phyloP scores from a whole-genome alignment of 192 early-diverging fungal genomes.

The Spizellomyces sp. region DNA sequence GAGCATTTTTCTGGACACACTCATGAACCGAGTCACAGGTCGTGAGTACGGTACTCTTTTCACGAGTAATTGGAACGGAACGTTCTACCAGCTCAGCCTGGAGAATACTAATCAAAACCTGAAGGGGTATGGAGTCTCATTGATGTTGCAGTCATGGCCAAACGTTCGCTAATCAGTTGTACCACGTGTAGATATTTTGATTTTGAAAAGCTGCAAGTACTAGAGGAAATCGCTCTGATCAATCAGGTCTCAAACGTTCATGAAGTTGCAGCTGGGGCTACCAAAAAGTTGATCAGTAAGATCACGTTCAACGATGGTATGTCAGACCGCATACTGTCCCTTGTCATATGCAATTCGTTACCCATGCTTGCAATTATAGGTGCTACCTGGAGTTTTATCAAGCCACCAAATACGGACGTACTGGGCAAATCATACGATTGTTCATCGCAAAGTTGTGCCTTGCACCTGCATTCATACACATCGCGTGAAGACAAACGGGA shows the following conservation, averaged over 20 bases:
- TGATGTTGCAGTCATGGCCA: neutral
- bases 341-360: slow-evolving; percentile 13
- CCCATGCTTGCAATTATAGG: slow-evolving; percentile 11
- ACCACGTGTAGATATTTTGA: slow-evolving; percentile 65
- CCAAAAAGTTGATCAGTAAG: slow-evolving; percentile 71
- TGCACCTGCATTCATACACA: slow-evolving; percentile 83
- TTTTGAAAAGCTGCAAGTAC: slow-evolving; percentile 88
- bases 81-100: slow-evolving; percentile 69
- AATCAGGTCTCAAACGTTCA: slow-evolving; percentile 81
- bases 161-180: neutral
- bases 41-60: slow-evolving; percentile 81
- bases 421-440: neutral
- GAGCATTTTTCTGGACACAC: slow-evolving; percentile 77
- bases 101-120: slow-evolving; percentile 80
- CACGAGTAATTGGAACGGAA: slow-evolving; percentile 82
- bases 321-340: slow-evolving; percentile 29
- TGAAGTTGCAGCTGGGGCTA: slow-evolving; percentile 56
- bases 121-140: slow-evolving; percentile 39
- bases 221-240: slow-evolving; percentile 81
- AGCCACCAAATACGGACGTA: neutral
- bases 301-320: slow-evolving; percentile 91
- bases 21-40: slow-evolving; percentile 33
- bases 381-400: slow-evolving; percentile 19
- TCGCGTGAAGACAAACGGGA: slow-evolving; percentile 68
- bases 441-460: slow-evolving; percentile 50